Evolutionary conservation across 2,329 filamentous ascomycete genomes (phyloP), one percentile per base, ranked within the genome.

Genomic region (Fusarium bactridioides): DNA sequence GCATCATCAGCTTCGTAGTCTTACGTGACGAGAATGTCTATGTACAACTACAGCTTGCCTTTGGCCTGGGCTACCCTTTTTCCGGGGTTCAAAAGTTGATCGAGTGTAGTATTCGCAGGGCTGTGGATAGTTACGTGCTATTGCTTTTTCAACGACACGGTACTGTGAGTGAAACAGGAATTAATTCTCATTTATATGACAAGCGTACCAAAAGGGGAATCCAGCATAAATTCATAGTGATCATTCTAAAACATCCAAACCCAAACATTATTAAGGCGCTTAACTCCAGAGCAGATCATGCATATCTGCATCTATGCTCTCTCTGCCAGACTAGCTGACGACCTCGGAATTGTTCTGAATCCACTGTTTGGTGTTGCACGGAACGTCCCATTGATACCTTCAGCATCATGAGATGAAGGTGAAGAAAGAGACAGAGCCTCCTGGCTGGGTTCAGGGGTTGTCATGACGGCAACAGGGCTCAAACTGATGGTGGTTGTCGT

Each of bases 41-140:
- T 9, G 75, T 80, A 16, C 76, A 80, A 74, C 73, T 81, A 1
- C 79, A 81, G 69, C 76, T 80, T 12, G 76, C 79, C 5, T 65
- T 81, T 23, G 74, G 74, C 37, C 72, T 79, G 15, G 77, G 78
- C 5, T 75, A 79, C 40, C 65, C 44, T 40, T 59, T 82, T 10
- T 74, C 78, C 9, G 61, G 75, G 60, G 78, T 80, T 27, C 74
- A 76, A 3, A 73, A 77, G 15, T 53, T 80, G 44, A 80, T 81
- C 27, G 77, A 81, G 60, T 64, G 65, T 15, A 63, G 64, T 5
- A 51, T 73, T 31, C 59, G 63, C n/a, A 45, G 72, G 44, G 61
- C 66, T 10, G 31, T 47, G 16, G 53, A 64, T 25, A 21, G 13
- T 16, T 47, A 47, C 19, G 27, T 40, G 40, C 40, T 12, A 64